A percentile compares a stretch with the other conserved stretches of the same genome.
These are phyloP conservation scores for Crithidia brevicula DNA, from an alignment of 208 protist genomes.

Conservation along the genomic window DNA sequence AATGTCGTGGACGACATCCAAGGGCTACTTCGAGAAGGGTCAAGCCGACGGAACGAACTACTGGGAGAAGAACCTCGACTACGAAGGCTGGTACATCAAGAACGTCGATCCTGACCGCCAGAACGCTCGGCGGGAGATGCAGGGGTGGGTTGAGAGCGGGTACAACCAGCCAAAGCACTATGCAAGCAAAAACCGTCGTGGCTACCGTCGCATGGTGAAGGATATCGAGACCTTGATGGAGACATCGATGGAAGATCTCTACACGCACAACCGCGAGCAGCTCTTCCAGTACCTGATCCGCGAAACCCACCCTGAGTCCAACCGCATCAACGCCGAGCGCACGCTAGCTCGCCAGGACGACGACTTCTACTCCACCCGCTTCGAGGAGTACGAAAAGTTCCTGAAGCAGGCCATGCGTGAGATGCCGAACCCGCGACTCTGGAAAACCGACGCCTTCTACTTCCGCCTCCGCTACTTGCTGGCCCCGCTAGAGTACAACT, in stretches of 20 bases:
- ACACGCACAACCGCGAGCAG: conserved; percentile 89
- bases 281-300: conserved; percentile 90
- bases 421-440: conserved; percentile 89
- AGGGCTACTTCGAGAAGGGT: conserved; percentile 88
- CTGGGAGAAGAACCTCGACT: conserved; percentile 93
- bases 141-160: conserved; percentile 84
- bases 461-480: conserved; percentile 86
- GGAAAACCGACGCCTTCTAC: conserved; percentile 93
- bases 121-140: conserved; percentile 80
- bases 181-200: conserved; percentile 88
- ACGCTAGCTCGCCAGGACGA: conserved; percentile 85
- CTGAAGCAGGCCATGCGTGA: conserved; percentile 90
- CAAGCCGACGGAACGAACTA: conserved; percentile 88
- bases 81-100: conserved; percentile 93
- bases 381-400: conserved; percentile 89
- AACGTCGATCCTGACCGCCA: conserved; percentile 89
- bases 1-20: conserved; percentile 79
- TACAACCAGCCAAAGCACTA: conserved; percentile 93
- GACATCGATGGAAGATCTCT: conserved; percentile 90
- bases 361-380: conserved; percentile 91
- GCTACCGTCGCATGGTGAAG: conserved; percentile 90
- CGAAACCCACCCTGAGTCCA: conserved; percentile 86
- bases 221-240: conserved; percentile 91
- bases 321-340: conserved; percentile 88
- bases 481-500: conserved; percentile 91